Conservation (phyloP, 495 filamentous ascomycete species). For the Podospora australis region DNA sequence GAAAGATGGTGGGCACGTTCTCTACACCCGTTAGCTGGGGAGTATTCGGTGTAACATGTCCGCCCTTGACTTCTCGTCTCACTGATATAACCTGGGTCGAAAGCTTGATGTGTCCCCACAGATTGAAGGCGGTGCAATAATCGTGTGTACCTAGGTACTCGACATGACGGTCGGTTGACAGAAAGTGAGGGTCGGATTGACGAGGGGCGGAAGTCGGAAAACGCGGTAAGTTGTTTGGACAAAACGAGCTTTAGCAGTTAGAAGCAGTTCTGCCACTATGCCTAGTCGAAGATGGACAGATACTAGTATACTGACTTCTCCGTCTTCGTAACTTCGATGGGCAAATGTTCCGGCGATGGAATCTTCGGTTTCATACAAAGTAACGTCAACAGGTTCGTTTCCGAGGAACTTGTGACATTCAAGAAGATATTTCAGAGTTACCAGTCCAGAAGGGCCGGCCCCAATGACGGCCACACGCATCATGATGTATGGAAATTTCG, state of each 20-base stretch:
- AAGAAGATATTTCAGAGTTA: slow-evolving; percentile 40
- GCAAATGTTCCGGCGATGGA: slow-evolving; percentile 29
- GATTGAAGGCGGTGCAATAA: slow-evolving; percentile 34
- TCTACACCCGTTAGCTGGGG: slow-evolving; percentile 34
- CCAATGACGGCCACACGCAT: slow-evolving; percentile 37
- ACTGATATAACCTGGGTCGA: slow-evolving; percentile 22
- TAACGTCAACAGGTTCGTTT: slow-evolving; percentile 29
- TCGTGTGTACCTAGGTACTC: slow-evolving; percentile 36
- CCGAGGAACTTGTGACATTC: slow-evolving; percentile 26
- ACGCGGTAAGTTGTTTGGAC: slow-evolving; percentile 35
- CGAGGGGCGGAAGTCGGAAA: slow-evolving; percentile 34
- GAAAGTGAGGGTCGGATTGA: slow-evolving; percentile 29
- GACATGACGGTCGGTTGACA: slow-evolving; percentile 26
- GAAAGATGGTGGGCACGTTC: slow-evolving; percentile 29
- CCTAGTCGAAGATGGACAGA: background rate
- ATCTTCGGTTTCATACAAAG: slow-evolving; percentile 17
- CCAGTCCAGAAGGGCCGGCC: slow-evolving; percentile 39
- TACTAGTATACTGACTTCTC: slow-evolving; percentile 18
- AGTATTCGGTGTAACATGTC: slow-evolving; percentile 33
- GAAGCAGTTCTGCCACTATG: too few species aligned
- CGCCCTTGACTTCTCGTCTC: slow-evolving; percentile 12
- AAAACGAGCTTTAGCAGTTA: slow-evolving; percentile 29
- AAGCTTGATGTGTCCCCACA: slow-evolving; percentile 35
- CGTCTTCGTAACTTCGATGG: slow-evolving; percentile 30
- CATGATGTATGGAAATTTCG: too few species aligned